Evolutionary conservation across 148 eudicot genomes (phyloP).

Genomic region (Polygonum maritimum): DNA sequence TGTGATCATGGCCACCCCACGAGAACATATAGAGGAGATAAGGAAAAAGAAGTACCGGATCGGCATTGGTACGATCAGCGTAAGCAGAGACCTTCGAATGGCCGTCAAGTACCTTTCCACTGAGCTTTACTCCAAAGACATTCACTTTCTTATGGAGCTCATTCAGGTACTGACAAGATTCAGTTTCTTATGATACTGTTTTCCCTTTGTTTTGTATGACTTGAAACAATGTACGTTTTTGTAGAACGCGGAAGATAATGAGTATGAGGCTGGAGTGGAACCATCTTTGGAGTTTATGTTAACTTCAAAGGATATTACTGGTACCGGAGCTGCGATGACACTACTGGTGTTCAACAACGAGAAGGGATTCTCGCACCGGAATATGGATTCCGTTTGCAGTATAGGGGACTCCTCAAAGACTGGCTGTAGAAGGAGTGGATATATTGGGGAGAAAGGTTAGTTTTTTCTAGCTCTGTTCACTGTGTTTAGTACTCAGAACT

Average conservation of each 20-base stretch:
- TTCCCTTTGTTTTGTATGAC: background rate
- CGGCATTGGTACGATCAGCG: slow-evolving; percentile 34
- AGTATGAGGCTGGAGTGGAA: slow-evolving; percentile 43
- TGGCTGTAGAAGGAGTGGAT: slow-evolving; percentile 51
- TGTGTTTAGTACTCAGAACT: background rate
- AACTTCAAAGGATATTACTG: slow-evolving; percentile 52
- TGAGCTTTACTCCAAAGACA: slow-evolving; percentile 37
- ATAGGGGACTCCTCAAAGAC: slow-evolving; percentile 71
- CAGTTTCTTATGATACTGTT: background rate
- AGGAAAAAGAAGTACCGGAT: slow-evolving; percentile 40
- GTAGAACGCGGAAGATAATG: slow-evolving; percentile 82
- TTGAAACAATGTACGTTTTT: background rate
- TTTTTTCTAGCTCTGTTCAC: background rate
- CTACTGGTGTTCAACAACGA: slow-evolving; percentile 63
- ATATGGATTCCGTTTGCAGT: slow-evolving; percentile 60
- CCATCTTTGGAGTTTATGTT: slow-evolving; percentile 61
- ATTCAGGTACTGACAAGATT: slow-evolving; percentile 37
- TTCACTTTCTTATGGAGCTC: slow-evolving; percentile 38
- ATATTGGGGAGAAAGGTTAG: slow-evolving; percentile 62
- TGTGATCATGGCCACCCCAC: slow-evolving; percentile 22
- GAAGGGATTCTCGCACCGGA: slow-evolving; percentile 43
- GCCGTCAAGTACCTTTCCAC: slow-evolving; percentile 55
- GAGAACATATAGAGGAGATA: slow-evolving; percentile 46
- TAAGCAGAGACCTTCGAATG: slow-evolving; percentile 30
- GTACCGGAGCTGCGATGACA: slow-evolving; percentile 54